These are phyloP conservation scores for Puccinellia tenuiflora DNA, from an alignment of 176 grass and related monocot species.

Conservation along the genomic window DNA sequence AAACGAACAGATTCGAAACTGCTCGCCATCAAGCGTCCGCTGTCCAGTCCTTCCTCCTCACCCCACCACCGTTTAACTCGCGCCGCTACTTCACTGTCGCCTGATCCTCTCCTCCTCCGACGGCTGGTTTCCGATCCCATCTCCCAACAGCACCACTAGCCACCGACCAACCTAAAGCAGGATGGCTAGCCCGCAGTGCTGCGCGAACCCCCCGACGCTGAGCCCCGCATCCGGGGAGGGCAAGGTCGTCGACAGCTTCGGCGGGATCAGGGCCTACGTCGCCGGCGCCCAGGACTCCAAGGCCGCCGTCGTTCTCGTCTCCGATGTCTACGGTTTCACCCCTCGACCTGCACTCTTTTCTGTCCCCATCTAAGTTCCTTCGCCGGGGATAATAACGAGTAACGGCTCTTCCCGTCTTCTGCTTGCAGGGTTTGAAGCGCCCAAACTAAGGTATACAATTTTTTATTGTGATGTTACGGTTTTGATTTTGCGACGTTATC, in stretches of 20 bases:
- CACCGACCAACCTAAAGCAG: background rate
- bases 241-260: conserved; percentile 64
- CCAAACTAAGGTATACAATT: conserved; percentile 42
- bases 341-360: background rate
- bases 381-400: background rate
- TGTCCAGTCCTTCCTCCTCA: background rate
- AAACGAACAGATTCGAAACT: background rate
- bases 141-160: background rate
- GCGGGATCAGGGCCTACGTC: conserved; percentile 58
- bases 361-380: background rate
- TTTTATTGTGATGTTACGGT: background rate
- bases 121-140: background rate
- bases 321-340: conserved; percentile 60
- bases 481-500: background rate
- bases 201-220: conserved; percentile 50
- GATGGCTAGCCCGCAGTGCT: conserved; percentile 79
- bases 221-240: conserved; percentile 45
- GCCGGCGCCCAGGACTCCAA: conserved; percentile 38
- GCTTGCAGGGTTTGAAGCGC: conserved; percentile 28
- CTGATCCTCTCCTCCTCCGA: background rate
- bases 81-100: background rate
- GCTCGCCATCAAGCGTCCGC: background rate
- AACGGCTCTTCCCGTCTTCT: background rate
- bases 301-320: conserved; percentile 57
- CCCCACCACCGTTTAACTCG: background rate